These are phyloP conservation scores for Penicillium sp. DNA, from an alignment of 2,329 filamentous ascomycete species.

Conservation along the genomic window DNA sequence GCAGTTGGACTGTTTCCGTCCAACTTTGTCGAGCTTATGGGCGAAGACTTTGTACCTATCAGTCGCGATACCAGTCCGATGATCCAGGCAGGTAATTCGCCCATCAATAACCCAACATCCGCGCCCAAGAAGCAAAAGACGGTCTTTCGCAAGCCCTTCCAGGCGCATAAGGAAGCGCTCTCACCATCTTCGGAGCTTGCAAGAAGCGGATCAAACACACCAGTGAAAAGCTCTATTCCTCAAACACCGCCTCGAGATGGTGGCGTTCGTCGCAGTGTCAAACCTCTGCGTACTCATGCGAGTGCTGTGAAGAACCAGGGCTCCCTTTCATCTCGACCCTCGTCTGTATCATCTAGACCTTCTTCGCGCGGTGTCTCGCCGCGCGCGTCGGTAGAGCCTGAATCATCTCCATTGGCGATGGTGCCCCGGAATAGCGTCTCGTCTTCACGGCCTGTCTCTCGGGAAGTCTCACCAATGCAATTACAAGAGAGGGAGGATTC, in stretches of 20 bases:
- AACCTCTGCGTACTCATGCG: constrained; percentile 35
- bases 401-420: constrained; percentile 15
- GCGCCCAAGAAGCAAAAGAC: constrained; percentile 56
- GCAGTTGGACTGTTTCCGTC: constrained; percentile 92
- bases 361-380: constrained; percentile 27
- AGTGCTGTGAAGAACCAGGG: constrained; percentile 37
- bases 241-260: constrained; percentile 34
- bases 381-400: constrained; percentile 19
- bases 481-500: constrained; percentile 57
- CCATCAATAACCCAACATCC: constrained; percentile 41
- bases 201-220: constrained; percentile 30
- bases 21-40: constrained; percentile 91
- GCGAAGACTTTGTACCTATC: constrained; percentile 72
- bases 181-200: constrained; percentile 36
- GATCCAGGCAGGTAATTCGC: constrained; percentile 47
- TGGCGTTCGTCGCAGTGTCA: constrained; percentile 28
- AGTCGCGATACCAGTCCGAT: constrained; percentile 49
- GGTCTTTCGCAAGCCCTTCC: constrained; percentile 58
- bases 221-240: constrained; percentile 34
- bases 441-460: constrained; percentile 24
- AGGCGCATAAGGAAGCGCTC: constrained; percentile 52
- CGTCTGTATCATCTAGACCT: constrained; percentile 29
- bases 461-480: constrained; percentile 25
- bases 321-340: constrained; percentile 29
- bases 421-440: constrained; percentile 14